Evolutionary conservation across 768 basidiomycete species (phyloP).

Genomic region (Amanita pseudoporphyria): DNA sequence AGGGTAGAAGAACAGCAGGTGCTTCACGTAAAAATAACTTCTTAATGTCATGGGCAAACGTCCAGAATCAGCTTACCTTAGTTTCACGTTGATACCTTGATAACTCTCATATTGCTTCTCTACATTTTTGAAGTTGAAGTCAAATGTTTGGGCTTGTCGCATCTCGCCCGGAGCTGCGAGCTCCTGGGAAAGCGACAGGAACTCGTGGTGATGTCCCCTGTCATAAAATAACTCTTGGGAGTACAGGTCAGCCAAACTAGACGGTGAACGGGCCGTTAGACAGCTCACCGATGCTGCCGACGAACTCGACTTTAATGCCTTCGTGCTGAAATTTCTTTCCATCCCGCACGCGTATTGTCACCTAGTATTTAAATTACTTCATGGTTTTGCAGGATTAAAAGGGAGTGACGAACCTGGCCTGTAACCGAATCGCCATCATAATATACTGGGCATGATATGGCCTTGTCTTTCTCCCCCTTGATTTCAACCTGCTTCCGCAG

Average conservation of each 20-base stretch:
- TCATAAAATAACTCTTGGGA: slow-evolving; percentile 84
- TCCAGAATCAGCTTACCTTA: slow-evolving; percentile 48
- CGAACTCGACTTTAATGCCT: slow-evolving; percentile 96
- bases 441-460: slow-evolving; percentile 81
- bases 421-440: slow-evolving; percentile 91
- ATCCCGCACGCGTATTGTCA: slow-evolving; percentile 81
- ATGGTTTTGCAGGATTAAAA: not conserved
- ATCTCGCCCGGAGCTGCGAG: slow-evolving; percentile 94
- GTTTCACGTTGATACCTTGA: slow-evolving; percentile 96
- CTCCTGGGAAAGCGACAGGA: slow-evolving; percentile 91
- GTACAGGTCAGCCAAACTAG: not conserved
- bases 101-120: slow-evolving; percentile 99
- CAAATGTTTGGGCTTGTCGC: slow-evolving; percentile 92
- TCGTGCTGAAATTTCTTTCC: slow-evolving; percentile 94
- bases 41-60: slow-evolving; percentile 5
- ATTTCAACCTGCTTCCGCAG: slow-evolving; percentile 81
- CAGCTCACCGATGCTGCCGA: slow-evolving; percentile 82
- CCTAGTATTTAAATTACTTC: slow-evolving; percentile 30
- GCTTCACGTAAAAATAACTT: slow-evolving; percentile 5
- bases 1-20: slow-evolving; percentile 8
- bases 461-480: slow-evolving; percentile 84
- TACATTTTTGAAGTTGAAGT: slow-evolving; percentile 97
- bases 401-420: slow-evolving; percentile 57
- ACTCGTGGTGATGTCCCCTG: slow-evolving; percentile 96
- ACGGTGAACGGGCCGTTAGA: not conserved